Conservation (phyloP, 371 early-diverging fungal genomes). For the Gilbertella persicaria region DNA sequence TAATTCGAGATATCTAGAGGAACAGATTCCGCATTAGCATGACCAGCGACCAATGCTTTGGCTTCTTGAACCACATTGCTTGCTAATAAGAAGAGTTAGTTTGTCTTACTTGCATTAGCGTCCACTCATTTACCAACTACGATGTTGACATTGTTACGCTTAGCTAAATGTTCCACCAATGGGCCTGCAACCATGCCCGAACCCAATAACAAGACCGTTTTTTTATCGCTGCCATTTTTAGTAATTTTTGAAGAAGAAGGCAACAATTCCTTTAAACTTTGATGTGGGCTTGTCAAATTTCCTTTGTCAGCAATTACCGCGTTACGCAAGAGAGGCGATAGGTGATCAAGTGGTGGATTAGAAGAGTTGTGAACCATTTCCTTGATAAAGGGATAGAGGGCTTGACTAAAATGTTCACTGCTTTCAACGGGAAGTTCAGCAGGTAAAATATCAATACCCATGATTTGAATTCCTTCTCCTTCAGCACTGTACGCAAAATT, state of each 20-base stretch:
- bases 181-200: constrained; percentile 95
- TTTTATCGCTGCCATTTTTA: constrained; percentile 22
- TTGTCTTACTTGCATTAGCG: not conserved
- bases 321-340: constrained; percentile 50
- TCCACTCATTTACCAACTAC: constrained; percentile 64
- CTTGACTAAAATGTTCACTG: constrained; percentile 87
- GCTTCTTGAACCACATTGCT: constrained; percentile 78
- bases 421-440: constrained; percentile 95
- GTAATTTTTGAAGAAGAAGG: not conserved
- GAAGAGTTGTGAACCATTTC: constrained; percentile 64
- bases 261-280: constrained; percentile 46
- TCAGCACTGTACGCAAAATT: constrained; percentile 56
- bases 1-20: constrained; percentile 55
- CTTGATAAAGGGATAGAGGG: constrained; percentile 80
- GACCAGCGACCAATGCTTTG: constrained; percentile 60
- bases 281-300: constrained; percentile 57
- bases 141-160: constrained; percentile 64
- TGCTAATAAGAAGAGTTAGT: constrained; percentile 46
- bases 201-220: constrained; percentile 81
- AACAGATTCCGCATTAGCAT: constrained; percentile 54
- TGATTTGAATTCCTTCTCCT: constrained; percentile 85
- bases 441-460: constrained; percentile 96
- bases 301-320: constrained; percentile 84
- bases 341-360: constrained; percentile 8
- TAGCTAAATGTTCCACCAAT: constrained; percentile 78